Conservation (phyloP, 176 grass and related monocot species). For the Cymbopogon citratus region DNA sequence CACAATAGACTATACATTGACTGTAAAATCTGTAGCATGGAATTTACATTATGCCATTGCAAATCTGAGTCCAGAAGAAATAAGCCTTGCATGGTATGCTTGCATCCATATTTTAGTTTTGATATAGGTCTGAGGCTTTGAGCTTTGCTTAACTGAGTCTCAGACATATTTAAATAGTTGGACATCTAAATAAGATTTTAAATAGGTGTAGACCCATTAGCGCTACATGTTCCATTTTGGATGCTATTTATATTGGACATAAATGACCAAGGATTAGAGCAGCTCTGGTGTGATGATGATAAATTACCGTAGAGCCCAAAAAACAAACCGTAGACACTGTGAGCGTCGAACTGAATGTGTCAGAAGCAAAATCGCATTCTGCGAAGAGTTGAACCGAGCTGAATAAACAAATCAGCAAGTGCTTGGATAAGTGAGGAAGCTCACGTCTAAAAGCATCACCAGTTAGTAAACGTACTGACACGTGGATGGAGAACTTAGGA, state of each 20-base stretch:
- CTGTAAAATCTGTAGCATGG: not conserved
- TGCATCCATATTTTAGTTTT: not conserved
- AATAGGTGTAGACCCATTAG: not conserved
- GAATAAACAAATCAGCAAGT: too few relatives aligned
- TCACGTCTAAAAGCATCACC: too few relatives aligned
- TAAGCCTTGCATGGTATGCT: not conserved
- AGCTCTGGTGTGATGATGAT: too few relatives aligned
- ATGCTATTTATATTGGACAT: conserved; percentile 6
- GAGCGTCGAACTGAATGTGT: too few relatives aligned
- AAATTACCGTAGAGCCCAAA: too few relatives aligned
- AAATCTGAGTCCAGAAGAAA: not conserved
- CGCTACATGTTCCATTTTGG: not conserved
- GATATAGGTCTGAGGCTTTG: conserved; percentile 2
- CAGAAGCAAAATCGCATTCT: too few relatives aligned
- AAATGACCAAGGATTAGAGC: not conserved
- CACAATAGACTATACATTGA: not conserved
- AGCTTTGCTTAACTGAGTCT: not conserved
- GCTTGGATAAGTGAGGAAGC: too few relatives aligned
- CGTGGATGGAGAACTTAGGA: too few relatives aligned
- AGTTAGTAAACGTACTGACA: too few relatives aligned
- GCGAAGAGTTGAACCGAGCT: too few relatives aligned
- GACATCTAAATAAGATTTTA: conserved; percentile 14
- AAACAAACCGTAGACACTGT: too few relatives aligned
- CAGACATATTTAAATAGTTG: not conserved
- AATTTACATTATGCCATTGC: not conserved